Evolutionary conservation across 805 yeast genomes (phyloP), one percentile per base, ranked within the genome.

Genomic region (Candida palmyrensis): DNA sequence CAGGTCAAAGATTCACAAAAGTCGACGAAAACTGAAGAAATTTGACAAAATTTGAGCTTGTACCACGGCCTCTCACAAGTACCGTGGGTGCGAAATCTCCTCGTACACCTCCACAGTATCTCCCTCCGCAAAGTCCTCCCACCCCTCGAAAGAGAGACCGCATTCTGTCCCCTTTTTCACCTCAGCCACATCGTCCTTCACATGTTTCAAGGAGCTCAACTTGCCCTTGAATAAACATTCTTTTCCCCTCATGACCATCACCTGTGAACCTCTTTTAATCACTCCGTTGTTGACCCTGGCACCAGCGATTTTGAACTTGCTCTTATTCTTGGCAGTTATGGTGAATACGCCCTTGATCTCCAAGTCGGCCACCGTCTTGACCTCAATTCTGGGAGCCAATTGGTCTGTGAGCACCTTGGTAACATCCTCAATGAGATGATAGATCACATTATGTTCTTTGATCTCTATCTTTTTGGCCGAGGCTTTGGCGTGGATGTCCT

Each of bases 161-260:
- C 97, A 92, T 46, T 92, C 98, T 18, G 73, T 73, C 18, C 96
- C 97, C 58, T 85, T 89, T 37, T 75, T 75, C 6, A 84, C 85
- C 48, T 82, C 90, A 2, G 60, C 44, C 4, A 81, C 83, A 44
- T 85, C 94, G 28, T 85, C 89, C 53, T 86, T 87, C 33, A 77
- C 79, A 40, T 83, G 85, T 58, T 85, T 88, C 55, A 92, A 68
- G 5, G 90, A 78, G 2, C 79, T 73, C 6, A 92, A 53, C 8
- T 62, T 60, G 2, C 95, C 96, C 25, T 68, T 44, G 59, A 56
- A 67, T 5, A 75, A 54, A 12, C 68, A 67, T 21, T 66, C 62
- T 1, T 56, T 68, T 3, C 66, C 62, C 40, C 94, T 68, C 29
- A 71, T 39, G 2, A 86, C 80, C 44, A 75, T 73, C 12, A 82